Percentiles rank a stretch among this genome's conserved stretches.
These are phyloP conservation scores for Baudoinia panamericana DNA, from an alignment of 495 filamentous ascomycete species.

Conservation along the genomic window DNA sequence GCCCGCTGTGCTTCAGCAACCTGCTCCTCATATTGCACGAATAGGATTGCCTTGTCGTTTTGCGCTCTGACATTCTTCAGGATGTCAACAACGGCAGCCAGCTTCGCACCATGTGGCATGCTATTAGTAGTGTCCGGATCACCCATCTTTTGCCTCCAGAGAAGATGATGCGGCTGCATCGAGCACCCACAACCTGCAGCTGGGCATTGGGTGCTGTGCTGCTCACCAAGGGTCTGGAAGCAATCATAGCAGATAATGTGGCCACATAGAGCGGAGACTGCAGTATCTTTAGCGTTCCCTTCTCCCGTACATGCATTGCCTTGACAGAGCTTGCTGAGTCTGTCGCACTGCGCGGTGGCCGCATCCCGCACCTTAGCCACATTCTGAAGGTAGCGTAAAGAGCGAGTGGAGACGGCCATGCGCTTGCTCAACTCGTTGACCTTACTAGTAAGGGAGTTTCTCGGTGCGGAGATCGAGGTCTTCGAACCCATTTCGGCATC, in stretches of 20 bases:
- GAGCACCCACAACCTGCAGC: conserved; percentile 27
- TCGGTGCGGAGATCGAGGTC: no score
- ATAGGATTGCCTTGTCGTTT: conserved; percentile 30
- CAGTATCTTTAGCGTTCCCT: neutral
- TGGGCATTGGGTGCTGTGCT: conserved; percentile 22
- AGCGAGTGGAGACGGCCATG: conserved; percentile 10
- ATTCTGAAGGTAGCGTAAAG: conserved; percentile 10
- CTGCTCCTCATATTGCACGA: conserved; percentile 27
- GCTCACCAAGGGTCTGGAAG: conserved; percentile 7
- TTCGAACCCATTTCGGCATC: neutral
- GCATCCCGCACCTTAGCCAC: conserved; percentile 1
- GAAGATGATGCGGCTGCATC: conserved; percentile 11
- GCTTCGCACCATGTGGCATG: conserved; percentile 20
- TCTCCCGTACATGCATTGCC: neutral
- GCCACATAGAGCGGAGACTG: conserved; percentile 38
- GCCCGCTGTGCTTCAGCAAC: conserved; percentile 25
- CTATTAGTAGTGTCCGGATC: neutral
- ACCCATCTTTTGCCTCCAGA: conserved; percentile 19
- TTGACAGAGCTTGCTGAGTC: neutral
- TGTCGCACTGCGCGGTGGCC: neutral
- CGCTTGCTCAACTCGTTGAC: conserved; percentile 4
- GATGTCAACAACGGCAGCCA: conserved; percentile 22
- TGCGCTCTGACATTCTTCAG: conserved; percentile 18
- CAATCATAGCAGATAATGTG: conserved; percentile 38
- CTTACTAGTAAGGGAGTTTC: conserved; percentile 1